Evolutionary conservation across 225 moss, liverwort and hornwort genomes (phyloP).

Genomic region (Polytrichum formosum): DNA sequence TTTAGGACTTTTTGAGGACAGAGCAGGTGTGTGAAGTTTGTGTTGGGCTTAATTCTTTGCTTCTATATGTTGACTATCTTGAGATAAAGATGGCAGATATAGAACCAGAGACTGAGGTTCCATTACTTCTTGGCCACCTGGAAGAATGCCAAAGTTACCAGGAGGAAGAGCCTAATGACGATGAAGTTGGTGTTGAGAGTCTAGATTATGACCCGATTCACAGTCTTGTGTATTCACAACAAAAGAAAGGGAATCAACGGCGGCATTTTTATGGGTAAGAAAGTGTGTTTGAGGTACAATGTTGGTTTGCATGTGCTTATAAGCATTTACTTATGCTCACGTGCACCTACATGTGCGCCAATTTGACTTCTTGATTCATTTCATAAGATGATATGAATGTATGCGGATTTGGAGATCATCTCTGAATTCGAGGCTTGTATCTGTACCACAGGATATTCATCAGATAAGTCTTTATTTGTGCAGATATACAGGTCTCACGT

Average conservation of each 20-base stretch:
- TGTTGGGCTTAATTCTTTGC: no score
- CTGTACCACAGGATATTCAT: no score
- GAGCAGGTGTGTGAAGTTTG: no score
- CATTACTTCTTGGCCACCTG: constrained; percentile 44
- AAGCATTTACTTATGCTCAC: no score
- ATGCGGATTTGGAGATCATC: no score
- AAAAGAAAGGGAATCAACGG: constrained; percentile 38
- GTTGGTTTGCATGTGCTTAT: no score
- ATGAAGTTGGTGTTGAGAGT: constrained; percentile 68
- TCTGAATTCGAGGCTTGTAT: no score
- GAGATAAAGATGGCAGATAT: constrained; percentile 44
- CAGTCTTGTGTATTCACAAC: constrained; percentile 47
- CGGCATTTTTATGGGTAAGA: constrained; percentile 71
- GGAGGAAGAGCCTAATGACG: constrained; percentile 24
- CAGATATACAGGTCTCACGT: constrained; percentile 83
- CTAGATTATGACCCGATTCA: constrained; percentile 87
- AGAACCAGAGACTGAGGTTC: constrained; percentile 48
- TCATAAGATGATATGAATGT: no score
- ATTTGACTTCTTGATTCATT: no score
- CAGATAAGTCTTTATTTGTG: background rate
- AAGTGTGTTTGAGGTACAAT: background rate
- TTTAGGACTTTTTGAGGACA: no score
- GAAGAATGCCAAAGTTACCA: constrained; percentile 32
- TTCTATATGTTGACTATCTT: background rate
- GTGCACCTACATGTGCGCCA: no score